These are phyloP conservation scores for Yamadazyma philogaea DNA, from an alignment of 805 yeast genomes.

Conservation along the genomic window DNA sequence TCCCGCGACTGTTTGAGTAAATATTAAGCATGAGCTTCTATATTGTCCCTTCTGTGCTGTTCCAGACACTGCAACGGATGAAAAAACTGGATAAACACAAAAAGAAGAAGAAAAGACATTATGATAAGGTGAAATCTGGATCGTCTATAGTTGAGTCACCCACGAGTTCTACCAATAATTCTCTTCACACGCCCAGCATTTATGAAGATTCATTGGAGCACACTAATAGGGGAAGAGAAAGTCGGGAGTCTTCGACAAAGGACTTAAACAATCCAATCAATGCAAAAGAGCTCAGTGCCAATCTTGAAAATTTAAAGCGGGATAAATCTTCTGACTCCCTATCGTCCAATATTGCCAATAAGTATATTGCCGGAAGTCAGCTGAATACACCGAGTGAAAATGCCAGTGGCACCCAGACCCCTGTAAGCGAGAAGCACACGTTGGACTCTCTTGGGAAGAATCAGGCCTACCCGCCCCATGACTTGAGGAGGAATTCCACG, in stretches of 20 bases:
- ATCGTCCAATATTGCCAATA: conserved; percentile 14
- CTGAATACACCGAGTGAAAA: background rate
- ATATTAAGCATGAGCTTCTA: conserved; percentile 42
- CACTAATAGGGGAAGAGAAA: background rate
- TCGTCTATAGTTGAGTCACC: conserved; percentile 4
- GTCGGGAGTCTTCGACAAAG: background rate
- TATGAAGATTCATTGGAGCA: conserved; percentile 10
- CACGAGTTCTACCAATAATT: conserved; percentile 11
- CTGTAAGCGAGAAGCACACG: background rate
- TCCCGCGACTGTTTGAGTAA: background rate
- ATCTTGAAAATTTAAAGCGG: conserved; percentile 4
- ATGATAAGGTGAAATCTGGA: conserved; percentile 1
- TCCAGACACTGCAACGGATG: conserved; percentile 40
- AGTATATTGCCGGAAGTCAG: background rate
- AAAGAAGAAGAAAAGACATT: conserved; percentile 9
- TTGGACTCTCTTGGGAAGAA: background rate
- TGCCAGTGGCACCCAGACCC: conserved; percentile 4
- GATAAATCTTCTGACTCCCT: conserved; percentile 12
- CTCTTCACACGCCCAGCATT: conserved; percentile 8
- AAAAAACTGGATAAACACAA: conserved; percentile 20
- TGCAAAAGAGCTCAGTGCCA: conserved; percentile 3
- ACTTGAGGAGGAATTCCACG: conserved; percentile 10
- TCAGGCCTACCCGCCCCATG: background rate
- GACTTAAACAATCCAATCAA: conserved; percentile 1
- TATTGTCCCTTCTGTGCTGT: conserved; percentile 38